A percentile compares a stretch with the other conserved stretches of the same genome.
These are phyloP conservation scores for Diaporthe citri DNA, from an alignment of 2,329 filamentous ascomycete genomes.

Conservation along the genomic window DNA sequence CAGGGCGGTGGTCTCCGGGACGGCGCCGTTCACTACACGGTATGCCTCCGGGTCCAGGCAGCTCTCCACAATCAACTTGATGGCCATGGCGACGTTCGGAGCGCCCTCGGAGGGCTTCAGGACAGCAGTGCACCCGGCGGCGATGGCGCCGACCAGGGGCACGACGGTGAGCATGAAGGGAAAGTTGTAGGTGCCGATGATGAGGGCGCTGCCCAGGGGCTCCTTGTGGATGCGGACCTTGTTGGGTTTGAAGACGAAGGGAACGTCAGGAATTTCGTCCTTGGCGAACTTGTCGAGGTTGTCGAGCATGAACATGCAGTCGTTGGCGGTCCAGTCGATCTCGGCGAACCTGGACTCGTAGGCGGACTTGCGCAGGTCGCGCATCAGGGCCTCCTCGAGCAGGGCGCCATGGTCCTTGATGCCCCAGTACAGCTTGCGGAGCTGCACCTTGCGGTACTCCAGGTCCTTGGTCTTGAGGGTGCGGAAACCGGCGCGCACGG, in stretches of 20 bases:
- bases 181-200: conserved; percentile 96
- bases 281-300: conserved; percentile 86
- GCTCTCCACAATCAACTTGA: conserved; percentile 82
- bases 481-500: conserved; percentile 77
- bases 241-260: conserved; percentile 76
- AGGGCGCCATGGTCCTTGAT: conserved; percentile 82
- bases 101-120: conserved; percentile 92
- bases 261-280: conserved; percentile 81
- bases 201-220: conserved; percentile 83
- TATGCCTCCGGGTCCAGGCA: conserved; percentile 84
- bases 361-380: conserved; percentile 82
- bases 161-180: conserved; percentile 84
- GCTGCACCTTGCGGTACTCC: conserved; percentile 84
- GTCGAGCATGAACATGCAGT: conserved; percentile 82
- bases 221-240: conserved; percentile 86
- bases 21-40: conserved; percentile 81
- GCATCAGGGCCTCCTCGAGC: conserved; percentile 79
- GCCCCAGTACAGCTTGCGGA: conserved; percentile 96
- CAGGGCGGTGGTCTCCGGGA: conserved; percentile 84
- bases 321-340: conserved; percentile 82
- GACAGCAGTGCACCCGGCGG: conserved; percentile 89
- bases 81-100: conserved; percentile 79
- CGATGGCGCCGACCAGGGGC: conserved; percentile 89
- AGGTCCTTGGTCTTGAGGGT: conserved; percentile 86
- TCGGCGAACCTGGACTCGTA: conserved; percentile 83